Evolutionary conservation across 495 filamentous ascomycete species (phyloP).

Genomic region (Aspergillus mulundensis): DNA sequence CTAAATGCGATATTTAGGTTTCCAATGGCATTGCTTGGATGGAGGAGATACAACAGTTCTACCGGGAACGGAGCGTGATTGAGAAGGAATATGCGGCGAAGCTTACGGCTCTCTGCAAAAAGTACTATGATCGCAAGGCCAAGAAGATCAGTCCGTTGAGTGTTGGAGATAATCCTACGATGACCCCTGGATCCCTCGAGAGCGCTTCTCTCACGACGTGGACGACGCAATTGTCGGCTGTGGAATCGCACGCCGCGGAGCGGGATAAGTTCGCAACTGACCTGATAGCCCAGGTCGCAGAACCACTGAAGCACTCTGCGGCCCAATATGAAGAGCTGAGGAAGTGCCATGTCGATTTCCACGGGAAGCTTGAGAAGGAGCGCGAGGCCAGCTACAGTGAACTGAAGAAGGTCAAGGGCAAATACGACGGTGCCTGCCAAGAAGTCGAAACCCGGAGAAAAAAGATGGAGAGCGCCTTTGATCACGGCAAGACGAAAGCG

Average conservation of each 20-base stretch:
- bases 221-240: conserved; percentile 84
- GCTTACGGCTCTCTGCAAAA: conserved; percentile 81
- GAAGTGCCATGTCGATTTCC: conserved; percentile 86
- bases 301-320: conserved; percentile 70
- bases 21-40: conserved; percentile 86
- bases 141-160: conserved; percentile 85
- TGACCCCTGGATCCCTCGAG: conserved; percentile 94
- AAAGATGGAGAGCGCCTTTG: conserved; percentile 86
- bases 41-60: conserved; percentile 95
- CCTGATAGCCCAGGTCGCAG: conserved; percentile 71
- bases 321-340: conserved; percentile 84
- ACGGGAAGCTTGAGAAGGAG: conserved; percentile 83
- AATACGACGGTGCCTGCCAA: conserved; percentile 90
- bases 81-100: conserved; percentile 95
- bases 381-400: conserved; percentile 79
- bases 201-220: conserved; percentile 95
- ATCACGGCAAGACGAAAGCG: conserved; percentile 78
- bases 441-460: conserved; percentile 93
- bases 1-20: conserved; percentile 48
- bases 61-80: conserved; percentile 86
- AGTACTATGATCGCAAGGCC: conserved; percentile 93
- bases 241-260: conserved; percentile 83
- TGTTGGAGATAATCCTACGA: conserved; percentile 86
- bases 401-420: conserved; percentile 82
- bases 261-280: conserved; percentile 80